These are phyloP conservation scores for Pisolithus thermaeus DNA, from an alignment of 1,284 basidiomycete genomes.

Conservation along the genomic window DNA sequence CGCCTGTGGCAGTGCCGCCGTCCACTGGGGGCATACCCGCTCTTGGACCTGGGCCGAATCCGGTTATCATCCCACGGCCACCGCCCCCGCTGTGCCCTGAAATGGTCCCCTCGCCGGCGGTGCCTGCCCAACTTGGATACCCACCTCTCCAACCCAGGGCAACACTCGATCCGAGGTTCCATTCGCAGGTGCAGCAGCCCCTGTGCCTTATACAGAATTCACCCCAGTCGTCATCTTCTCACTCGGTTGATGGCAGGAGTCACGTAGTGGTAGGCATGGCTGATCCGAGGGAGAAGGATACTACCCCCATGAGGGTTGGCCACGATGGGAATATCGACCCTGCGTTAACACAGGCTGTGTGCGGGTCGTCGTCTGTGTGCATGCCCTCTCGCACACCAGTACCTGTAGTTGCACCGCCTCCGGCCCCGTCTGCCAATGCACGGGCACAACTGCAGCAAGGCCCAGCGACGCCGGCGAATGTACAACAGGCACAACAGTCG, in stretches of 20 bases:
- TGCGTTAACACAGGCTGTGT: constrained; percentile 9
- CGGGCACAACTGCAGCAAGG: background rate
- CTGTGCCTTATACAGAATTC: no score
- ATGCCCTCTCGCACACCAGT: constrained; percentile 14
- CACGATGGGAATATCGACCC: constrained; percentile 27
- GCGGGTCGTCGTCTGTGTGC: constrained; percentile 9
- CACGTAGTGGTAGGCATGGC: constrained; percentile 8
- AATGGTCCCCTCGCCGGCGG: constrained; percentile 7
- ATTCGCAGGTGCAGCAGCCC: constrained; percentile 8
- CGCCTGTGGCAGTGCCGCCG: constrained; percentile 2
- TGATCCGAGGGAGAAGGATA: constrained; percentile 23
- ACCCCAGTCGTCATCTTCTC: no score
- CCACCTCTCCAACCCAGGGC: constrained; percentile 13
- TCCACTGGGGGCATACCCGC: constrained; percentile 1
- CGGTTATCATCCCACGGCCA: constrained; percentile 14
- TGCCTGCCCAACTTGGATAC: constrained; percentile 9
- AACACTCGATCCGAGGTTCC: constrained; percentile 14
- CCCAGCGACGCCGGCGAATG: background rate
- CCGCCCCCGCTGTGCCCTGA: constrained; percentile 19
- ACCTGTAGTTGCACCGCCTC: constrained; percentile 10
- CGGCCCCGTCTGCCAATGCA: constrained; percentile 3
- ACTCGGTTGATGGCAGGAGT: background rate
- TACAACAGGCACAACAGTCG: constrained; percentile 31
- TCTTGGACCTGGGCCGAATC: constrained; percentile 11
- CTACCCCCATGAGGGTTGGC: constrained; percentile 16